Evolutionary conservation across 768 basidiomycete genomes (phyloP).

Genomic region (Boletus pseudopeckii): DNA sequence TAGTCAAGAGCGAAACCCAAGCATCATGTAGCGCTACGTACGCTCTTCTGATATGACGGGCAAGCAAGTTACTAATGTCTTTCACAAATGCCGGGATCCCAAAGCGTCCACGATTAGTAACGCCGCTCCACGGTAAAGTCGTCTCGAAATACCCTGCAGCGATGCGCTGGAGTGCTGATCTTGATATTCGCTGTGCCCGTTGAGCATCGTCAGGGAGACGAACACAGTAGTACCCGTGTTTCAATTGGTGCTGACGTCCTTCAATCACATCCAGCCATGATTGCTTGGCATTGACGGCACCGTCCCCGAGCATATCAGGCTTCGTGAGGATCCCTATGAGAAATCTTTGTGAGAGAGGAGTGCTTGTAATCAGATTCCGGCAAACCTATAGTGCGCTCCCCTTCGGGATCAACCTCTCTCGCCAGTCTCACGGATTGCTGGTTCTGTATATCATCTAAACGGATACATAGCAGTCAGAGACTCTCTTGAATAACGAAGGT

Average conservation of each 20-base stretch:
- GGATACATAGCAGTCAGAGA: neutral
- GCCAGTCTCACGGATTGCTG: conserved; percentile 58
- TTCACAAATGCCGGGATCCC: conserved; percentile 52
- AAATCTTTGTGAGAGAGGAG: neutral
- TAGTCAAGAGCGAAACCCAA: neutral
- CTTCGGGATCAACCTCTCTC: conserved; percentile 46
- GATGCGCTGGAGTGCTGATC: conserved; percentile 34
- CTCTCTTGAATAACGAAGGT: neutral
- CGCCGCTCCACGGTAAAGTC: conserved; percentile 50
- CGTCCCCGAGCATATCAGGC: conserved; percentile 51
- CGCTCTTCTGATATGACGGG: conserved; percentile 51
- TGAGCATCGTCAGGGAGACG: conserved; percentile 61
- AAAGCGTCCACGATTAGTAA: conserved; percentile 46
- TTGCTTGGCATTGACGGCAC: conserved; percentile 38
- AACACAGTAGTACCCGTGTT: conserved; percentile 63
- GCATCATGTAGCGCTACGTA: conserved; percentile 27
- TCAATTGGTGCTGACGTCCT: conserved; percentile 43
- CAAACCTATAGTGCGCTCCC: conserved; percentile 61
- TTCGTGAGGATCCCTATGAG: conserved; percentile 64
- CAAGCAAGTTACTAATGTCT: conserved; percentile 50
- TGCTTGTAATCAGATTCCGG: neutral
- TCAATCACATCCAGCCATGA: conserved; percentile 53
- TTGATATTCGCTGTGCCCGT: conserved; percentile 38
- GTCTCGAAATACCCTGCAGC: conserved; percentile 46
- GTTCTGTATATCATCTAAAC: conserved; percentile 65